These are phyloP conservation scores for Arthroderma sp. DNA, from an alignment of 2,329 filamentous ascomycete species.

Conservation along the genomic window DNA sequence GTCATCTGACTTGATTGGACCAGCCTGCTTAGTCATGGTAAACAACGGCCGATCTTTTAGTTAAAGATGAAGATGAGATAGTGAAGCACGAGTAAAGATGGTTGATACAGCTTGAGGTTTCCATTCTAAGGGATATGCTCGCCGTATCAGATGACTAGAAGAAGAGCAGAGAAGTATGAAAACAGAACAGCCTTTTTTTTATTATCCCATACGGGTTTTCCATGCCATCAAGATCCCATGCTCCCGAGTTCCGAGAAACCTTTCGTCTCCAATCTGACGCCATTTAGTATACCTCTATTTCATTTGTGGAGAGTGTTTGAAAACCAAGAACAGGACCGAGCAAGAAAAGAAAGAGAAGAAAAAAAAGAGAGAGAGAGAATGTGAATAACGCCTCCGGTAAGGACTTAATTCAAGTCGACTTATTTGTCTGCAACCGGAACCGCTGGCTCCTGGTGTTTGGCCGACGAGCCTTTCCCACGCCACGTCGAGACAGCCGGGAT, in stretches of 20 bases:
- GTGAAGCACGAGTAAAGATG: no score
- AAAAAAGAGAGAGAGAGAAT: not conserved
- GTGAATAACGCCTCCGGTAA: no score
- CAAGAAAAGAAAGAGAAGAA: not conserved
- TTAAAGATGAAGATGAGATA: no score
- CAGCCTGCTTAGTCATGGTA: not conserved
- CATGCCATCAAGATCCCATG: not conserved
- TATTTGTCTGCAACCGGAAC: not conserved
- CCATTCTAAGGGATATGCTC: not conserved
- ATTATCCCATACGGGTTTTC: not conserved
- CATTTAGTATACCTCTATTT: not conserved
- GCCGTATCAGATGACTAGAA: not conserved
- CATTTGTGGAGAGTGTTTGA: not conserved
- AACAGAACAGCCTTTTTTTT: not conserved
- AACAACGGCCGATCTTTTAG: not conserved
- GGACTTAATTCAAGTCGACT: not conserved
- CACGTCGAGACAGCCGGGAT: constrained; percentile 95
- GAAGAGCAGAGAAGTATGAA: not conserved
- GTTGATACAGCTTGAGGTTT: not conserved
- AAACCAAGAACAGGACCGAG: not conserved
- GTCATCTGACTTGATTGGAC: not conserved
- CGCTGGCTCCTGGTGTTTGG: constrained; percentile 57
- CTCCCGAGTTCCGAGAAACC: not conserved
- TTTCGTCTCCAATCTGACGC: not conserved
- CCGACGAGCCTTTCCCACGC: constrained; percentile 83